phyloP scores from a whole-genome alignment of 768 basidiomycete genomes.

The Russula foetens region DNA sequence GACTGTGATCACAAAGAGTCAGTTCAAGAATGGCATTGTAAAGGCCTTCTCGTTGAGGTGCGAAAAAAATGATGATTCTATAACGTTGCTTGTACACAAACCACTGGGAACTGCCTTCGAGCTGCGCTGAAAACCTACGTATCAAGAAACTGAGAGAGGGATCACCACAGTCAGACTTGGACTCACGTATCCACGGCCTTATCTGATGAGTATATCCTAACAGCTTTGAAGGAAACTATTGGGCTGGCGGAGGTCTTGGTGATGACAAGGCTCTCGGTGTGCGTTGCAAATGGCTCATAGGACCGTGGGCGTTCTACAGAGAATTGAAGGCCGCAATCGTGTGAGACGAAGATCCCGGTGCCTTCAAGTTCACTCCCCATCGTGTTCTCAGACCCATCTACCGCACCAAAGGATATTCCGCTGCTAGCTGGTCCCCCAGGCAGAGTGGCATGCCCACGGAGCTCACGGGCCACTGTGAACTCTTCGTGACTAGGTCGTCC shows the following conservation, averaged over 20 bases:
- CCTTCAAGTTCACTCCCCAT: not conserved
- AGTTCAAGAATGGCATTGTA: constrained; percentile 8
- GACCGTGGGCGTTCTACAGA: not conserved
- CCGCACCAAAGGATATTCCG: no score
- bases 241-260: not conserved
- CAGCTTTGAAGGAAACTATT: not conserved
- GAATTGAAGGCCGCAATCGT: constrained; percentile 10
- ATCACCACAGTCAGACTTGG: not conserved
- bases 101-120: not conserved
- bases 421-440: no score
- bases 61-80: not conserved
- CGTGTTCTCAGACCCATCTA: no score
- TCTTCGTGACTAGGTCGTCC: not conserved
- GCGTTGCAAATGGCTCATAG: not conserved
- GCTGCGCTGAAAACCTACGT: not conserved
- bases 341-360: constrained; percentile 3
- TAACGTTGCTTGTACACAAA: not conserved
- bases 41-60: not conserved
- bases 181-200: not conserved
- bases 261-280: constrained; percentile 1
- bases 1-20: not conserved
- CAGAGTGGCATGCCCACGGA: not conserved
- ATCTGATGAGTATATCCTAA: not conserved
- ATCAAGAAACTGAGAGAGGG: not conserved
- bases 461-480: constrained; percentile 2